Percentiles rank a stretch among this genome's conserved stretches.
Evolutionary conservation across 441 rosid species (phyloP).

Genomic region (Corymbia calophylla): DNA sequence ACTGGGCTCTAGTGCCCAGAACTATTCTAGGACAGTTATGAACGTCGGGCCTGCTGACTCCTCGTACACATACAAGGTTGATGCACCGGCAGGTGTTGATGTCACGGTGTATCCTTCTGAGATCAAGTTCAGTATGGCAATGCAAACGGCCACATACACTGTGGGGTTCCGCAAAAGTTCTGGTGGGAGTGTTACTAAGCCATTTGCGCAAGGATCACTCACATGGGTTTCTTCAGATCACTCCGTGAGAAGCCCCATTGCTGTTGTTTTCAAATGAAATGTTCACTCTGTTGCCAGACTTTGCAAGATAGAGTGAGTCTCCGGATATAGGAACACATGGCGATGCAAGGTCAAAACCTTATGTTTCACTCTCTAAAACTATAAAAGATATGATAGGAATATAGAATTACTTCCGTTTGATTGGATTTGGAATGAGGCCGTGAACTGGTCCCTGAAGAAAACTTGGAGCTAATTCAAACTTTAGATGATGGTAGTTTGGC

Average conservation of each 20-base stretch:
- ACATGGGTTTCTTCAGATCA: neutral
- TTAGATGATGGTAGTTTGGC: neutral
- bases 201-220: neutral
- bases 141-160: neutral
- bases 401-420: neutral
- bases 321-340: neutral
- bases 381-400: neutral
- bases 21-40: neutral
- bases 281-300: neutral
- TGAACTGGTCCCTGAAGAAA: neutral
- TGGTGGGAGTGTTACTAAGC: neutral
- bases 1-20: neutral
- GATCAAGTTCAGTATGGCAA: neutral
- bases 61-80: neutral
- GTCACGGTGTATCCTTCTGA: neutral
- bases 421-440: neutral
- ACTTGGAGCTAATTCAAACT: neutral
- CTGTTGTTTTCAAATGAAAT: neutral
- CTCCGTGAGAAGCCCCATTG: slow-evolving; percentile 4
- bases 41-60: neutral
- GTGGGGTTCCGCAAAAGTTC: neutral
- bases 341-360: neutral
- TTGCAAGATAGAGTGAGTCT: neutral
- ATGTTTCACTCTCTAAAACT: neutral
- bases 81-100: neutral